Evolutionary conservation across 2,329 filamentous ascomycete species (phyloP).

Genomic region (Apiospora phragmitis): DNA sequence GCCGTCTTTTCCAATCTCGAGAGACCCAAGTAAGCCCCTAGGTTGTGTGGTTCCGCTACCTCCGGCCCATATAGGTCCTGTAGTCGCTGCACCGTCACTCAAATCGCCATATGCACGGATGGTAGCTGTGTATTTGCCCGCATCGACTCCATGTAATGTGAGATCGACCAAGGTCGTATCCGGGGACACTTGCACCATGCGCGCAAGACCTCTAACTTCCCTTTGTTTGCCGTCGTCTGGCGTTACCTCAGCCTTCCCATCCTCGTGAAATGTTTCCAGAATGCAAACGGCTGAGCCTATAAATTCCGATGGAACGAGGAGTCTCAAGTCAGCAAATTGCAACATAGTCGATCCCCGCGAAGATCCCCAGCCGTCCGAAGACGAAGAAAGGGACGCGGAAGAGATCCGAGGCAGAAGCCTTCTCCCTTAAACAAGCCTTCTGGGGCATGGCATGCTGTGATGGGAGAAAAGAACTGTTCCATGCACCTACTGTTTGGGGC

Average conservation of each 20-base stretch:
- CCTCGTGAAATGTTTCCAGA: slow-evolving; percentile 76
- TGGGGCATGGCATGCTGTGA: background rate
- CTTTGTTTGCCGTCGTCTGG: slow-evolving; percentile 33
- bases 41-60: slow-evolving; percentile 42
- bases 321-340: slow-evolving; percentile 11
- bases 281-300: slow-evolving; percentile 88
- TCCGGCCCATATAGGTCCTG: slow-evolving; percentile 77
- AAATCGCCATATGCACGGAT: slow-evolving; percentile 88
- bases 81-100: slow-evolving; percentile 76
- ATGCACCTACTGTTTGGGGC: slow-evolving; percentile 72
- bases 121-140: slow-evolving; percentile 80
- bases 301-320: slow-evolving; percentile 12
- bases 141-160: slow-evolving; percentile 77
- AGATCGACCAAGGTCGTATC: slow-evolving; percentile 83
- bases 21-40: slow-evolving; percentile 64
- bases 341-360: background rate
- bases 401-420: background rate
- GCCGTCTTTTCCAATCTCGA: slow-evolving; percentile 75
- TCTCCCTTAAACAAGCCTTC: background rate
- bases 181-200: slow-evolving; percentile 88
- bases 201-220: slow-evolving; percentile 79
- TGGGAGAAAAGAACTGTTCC: background rate
- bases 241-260: slow-evolving; percentile 45
- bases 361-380: background rate
- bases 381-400: background rate